phyloP scores from a whole-genome alignment of 2,329 filamentous ascomycete species.

The Fonsecaea pedrosoi region DNA sequence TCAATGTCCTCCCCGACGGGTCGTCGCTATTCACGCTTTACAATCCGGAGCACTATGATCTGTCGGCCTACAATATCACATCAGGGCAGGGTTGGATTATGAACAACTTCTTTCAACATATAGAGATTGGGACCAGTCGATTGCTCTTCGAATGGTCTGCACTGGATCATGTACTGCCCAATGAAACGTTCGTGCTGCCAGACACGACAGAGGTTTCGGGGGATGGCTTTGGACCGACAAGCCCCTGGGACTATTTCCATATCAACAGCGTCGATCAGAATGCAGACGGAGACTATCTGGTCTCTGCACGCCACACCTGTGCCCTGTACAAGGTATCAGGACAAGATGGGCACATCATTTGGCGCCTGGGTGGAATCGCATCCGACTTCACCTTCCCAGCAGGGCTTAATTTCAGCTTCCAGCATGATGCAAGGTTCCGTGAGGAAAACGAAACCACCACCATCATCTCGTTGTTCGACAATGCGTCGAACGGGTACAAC shows the following conservation, averaged over 20 bases:
- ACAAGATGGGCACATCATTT: conserved; percentile 48
- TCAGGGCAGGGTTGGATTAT: conserved; percentile 32
- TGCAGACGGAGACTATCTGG: conserved; percentile 49
- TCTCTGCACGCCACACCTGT: conserved; percentile 52
- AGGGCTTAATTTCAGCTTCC: conserved; percentile 48
- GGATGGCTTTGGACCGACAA: conserved; percentile 54
- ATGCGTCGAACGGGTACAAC: conserved; percentile 52
- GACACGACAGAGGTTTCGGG: conserved; percentile 54
- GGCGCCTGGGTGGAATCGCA: conserved; percentile 48
- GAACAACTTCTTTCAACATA: conserved; percentile 54
- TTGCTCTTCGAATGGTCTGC: conserved; percentile 67
- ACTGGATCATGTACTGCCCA: conserved; percentile 61
- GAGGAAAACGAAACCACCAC: conserved; percentile 49
- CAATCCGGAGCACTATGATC: conserved; percentile 34
- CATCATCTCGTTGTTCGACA: conserved; percentile 51
- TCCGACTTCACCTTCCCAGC: conserved; percentile 40
- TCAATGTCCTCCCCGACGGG: conserved; percentile 53
- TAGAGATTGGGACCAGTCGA: conserved; percentile 59
- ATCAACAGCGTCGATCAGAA: conserved; percentile 54
- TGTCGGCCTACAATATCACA: conserved; percentile 24
- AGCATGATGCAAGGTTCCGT: conserved; percentile 52
- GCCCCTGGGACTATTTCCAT: conserved; percentile 56
- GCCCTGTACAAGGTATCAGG: conserved; percentile 52
- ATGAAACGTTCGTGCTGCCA: conserved; percentile 55
- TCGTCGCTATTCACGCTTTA: conserved; percentile 51